Evolutionary conservation across 495 filamentous ascomycete genomes (phyloP).

Genomic region (Penicillium mononematosum): DNA sequence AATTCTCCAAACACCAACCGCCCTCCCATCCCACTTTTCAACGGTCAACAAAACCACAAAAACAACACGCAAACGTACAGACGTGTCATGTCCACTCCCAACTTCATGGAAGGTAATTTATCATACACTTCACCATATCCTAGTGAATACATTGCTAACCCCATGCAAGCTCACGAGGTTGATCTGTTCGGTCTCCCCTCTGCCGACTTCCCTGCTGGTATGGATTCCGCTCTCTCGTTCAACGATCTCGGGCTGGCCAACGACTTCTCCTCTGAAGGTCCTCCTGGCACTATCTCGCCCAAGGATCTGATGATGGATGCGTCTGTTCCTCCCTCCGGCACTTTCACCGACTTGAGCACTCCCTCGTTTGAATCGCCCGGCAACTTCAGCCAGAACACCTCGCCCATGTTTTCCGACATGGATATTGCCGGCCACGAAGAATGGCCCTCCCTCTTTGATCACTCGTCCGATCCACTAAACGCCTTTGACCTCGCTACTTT

Average conservation of each 20-base stretch:
- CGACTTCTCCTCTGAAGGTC: slow-evolving; percentile 20
- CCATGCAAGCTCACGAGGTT: slow-evolving; percentile 16
- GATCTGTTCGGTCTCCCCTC: slow-evolving; percentile 40
- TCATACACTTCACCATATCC: slow-evolving; percentile 1
- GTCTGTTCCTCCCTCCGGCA: slow-evolving; percentile 78
- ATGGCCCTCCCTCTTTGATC: slow-evolving; percentile 63
- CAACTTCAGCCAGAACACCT: slow-evolving; percentile 66
- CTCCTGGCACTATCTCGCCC: slow-evolving; percentile 73
- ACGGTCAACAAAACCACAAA: slow-evolving; percentile 32
- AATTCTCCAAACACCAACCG: slow-evolving; percentile 42
- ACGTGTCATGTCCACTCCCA: slow-evolving; percentile 45
- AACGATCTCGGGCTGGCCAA: slow-evolving; percentile 14
- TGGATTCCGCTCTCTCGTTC: slow-evolving; percentile 30
- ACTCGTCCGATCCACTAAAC: slow-evolving; percentile 31
- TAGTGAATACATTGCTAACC: slow-evolving; percentile 12
- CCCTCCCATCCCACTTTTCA: slow-evolving; percentile 55
- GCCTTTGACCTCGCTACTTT: slow-evolving; percentile 37
- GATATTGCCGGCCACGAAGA: slow-evolving; percentile 35
- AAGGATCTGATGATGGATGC: slow-evolving; percentile 74
- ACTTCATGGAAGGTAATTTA: slow-evolving; percentile 33
- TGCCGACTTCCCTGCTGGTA: slow-evolving; percentile 29
- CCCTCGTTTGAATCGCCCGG: slow-evolving; percentile 75
- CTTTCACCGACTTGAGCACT: slow-evolving; percentile 83
- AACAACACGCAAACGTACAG: slow-evolving; percentile 23
- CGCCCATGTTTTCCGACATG: slow-evolving; percentile 57